These are phyloP conservation scores for Linnemannia exigua DNA, from an alignment of 192 early-diverging fungal genomes.

Conservation along the genomic window DNA sequence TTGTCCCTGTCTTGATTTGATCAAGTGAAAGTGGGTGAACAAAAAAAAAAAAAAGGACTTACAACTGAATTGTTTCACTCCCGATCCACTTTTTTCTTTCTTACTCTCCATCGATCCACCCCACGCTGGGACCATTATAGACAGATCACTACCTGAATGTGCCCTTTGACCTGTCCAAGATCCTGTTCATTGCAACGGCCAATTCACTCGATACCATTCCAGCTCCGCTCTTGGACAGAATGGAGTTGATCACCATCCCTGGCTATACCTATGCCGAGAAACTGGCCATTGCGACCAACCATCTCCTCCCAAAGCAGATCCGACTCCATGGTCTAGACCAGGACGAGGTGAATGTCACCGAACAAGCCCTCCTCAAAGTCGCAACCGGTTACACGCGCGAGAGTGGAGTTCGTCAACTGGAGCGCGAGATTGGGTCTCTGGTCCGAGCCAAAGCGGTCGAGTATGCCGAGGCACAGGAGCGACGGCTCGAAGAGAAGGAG, in stretches of 20 bases:
- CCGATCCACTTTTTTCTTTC: not conserved
- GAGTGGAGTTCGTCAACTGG: conserved; percentile 79
- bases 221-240: conserved; percentile 81
- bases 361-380: conserved; percentile 68
- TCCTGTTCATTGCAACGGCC: conserved; percentile 88
- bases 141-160: conserved; percentile 85
- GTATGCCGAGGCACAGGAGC: conserved; percentile 69
- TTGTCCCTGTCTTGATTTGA: too few relatives aligned
- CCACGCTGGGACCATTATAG: not conserved
- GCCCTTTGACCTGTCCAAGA: conserved; percentile 68
- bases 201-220: conserved; percentile 83
- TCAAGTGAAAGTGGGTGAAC: not conserved
- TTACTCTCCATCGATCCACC: not conserved
- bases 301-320: conserved; percentile 83
- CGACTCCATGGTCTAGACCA: conserved; percentile 69
- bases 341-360: conserved; percentile 59
- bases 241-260: conserved; percentile 80
- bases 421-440: conserved; percentile 78
- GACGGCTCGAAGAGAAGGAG: not conserved
- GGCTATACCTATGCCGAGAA: conserved; percentile 90
- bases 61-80: not conserved
- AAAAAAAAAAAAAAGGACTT: too few relatives aligned
- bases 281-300: conserved; percentile 74
- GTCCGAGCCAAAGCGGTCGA: conserved; percentile 78
- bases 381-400: conserved; percentile 82